Conservation (phyloP, 1,284 basidiomycete species). For the Rhodofomes roseus region DNA sequence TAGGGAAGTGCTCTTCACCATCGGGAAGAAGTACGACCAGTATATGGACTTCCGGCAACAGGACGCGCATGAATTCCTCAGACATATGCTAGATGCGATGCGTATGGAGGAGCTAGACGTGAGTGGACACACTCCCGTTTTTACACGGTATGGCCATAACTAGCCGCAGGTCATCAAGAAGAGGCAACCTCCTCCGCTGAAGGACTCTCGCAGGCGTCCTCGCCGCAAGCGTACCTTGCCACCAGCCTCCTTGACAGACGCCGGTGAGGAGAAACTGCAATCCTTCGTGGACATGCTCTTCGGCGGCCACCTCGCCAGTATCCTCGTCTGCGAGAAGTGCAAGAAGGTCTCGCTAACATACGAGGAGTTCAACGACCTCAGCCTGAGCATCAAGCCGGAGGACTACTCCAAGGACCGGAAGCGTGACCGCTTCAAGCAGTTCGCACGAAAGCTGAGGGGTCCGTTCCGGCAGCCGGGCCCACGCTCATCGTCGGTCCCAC, state of each 20-base stretch:
- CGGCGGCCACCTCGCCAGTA: slow-evolving; percentile 81
- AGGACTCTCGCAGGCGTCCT: slow-evolving; percentile 33
- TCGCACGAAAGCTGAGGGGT: slow-evolving; percentile 57
- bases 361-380: slow-evolving; percentile 93
- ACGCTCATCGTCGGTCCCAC: slow-evolving; percentile 30
- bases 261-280: slow-evolving; percentile 43
- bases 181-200: slow-evolving; percentile 50
- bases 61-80: slow-evolving; percentile 90
- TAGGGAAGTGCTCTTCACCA: slow-evolving; percentile 57
- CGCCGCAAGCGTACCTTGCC: slow-evolving; percentile 8
- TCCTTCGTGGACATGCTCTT: slow-evolving; percentile 90
- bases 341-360: slow-evolving; percentile 89
- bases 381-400: slow-evolving; percentile 80
- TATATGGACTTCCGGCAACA: slow-evolving; percentile 91
- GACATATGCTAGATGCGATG: slow-evolving; percentile 89
- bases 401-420: slow-evolving; percentile 64
- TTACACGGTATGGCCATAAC: neutral
- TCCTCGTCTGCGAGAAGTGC: slow-evolving; percentile 92
- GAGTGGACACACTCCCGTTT: slow-evolving; percentile 28
- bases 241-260: slow-evolving; percentile 3
- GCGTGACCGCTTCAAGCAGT: slow-evolving; percentile 67
- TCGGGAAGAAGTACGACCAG: slow-evolving; percentile 88
- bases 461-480: slow-evolving; percentile 28
- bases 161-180: slow-evolving; percentile 69
- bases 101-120: slow-evolving; percentile 94